phyloP scores from a whole-genome alignment of 2,329 filamentous ascomycete species.

The Hymenoscyphus infarciens region DNA sequence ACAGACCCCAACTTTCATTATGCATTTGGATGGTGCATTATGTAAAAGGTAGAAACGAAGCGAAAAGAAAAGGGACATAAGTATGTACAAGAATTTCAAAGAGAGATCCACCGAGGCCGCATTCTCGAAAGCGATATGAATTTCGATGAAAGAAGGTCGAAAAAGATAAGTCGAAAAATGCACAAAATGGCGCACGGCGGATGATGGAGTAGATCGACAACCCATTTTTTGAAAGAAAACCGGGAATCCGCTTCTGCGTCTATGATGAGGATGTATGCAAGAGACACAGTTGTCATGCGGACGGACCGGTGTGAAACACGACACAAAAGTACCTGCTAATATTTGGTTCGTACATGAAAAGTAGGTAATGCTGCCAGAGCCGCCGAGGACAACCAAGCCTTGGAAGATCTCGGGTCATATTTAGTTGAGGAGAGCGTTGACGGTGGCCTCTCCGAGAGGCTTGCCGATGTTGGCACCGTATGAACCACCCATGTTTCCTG shows the following conservation, averaged over 20 bases:
- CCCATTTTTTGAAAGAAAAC: background rate
- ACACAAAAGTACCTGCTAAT: constrained; percentile 16
- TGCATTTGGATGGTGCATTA: background rate
- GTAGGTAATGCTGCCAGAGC: constrained; percentile 25
- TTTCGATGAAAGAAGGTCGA: background rate
- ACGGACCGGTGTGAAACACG: constrained; percentile 10
- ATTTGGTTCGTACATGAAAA: constrained; percentile 24
- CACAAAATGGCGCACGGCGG: background rate
- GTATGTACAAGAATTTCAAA: constrained; percentile 4
- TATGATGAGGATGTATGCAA: constrained; percentile 3
- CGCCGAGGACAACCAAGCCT: constrained; percentile 12
- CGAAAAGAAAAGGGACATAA: background rate
- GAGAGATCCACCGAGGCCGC: background rate
- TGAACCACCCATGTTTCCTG: constrained; percentile 52
- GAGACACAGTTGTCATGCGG: constrained; percentile 7
- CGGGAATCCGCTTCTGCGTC: background rate
- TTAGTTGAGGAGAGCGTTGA: constrained; percentile 30
- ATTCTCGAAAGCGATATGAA: background rate
- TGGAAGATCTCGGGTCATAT: constrained; percentile 3
- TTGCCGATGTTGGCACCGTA: constrained; percentile 50
- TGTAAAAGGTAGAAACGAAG: constrained; percentile 1
- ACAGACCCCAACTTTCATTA: background rate
- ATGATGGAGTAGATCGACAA: constrained; percentile 4
- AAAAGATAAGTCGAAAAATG: background rate
- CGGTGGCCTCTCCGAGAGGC: constrained; percentile 39